phyloP scores from a whole-genome alignment of 495 filamentous ascomycete species.

The Choiromyces venosus region DNA sequence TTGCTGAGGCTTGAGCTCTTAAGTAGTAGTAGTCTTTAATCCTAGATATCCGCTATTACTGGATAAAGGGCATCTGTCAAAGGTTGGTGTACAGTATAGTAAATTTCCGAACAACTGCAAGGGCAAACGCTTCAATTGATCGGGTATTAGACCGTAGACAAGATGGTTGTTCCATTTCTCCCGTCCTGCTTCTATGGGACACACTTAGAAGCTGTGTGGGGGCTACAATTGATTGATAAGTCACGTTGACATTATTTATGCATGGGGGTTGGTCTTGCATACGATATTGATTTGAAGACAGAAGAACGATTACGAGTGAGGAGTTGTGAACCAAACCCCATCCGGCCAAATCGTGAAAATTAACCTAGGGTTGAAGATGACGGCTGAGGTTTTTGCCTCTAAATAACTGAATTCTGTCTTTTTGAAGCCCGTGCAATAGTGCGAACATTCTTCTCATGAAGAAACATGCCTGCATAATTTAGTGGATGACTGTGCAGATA shows the following conservation, averaged over 20 bases:
- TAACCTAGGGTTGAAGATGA: neutral
- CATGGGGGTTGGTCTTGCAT: neutral
- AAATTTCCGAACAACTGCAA: neutral
- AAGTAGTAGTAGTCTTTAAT: no score
- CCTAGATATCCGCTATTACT: neutral
- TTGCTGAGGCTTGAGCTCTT: no score
- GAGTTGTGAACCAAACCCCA: neutral
- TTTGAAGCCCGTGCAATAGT: no score
- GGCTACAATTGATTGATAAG: neutral
- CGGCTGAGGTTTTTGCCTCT: neutral
- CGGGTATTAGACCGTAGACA: neutral
- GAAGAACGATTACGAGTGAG: neutral
- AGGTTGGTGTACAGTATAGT: neutral
- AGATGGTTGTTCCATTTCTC: neutral
- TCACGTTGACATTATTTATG: neutral
- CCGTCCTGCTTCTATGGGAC: neutral
- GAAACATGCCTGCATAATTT: neutral
- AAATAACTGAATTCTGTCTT: neutral
- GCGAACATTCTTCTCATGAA: neutral
- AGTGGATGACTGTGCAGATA: neutral
- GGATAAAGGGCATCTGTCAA: neutral
- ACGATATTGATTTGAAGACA: neutral
- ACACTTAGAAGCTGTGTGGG: neutral
- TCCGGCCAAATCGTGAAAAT: neutral
- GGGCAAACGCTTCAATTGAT: neutral